Evolutionary conservation across 2,329 filamentous ascomycete species (phyloP).

Genomic region (Fusarium sp.): DNA sequence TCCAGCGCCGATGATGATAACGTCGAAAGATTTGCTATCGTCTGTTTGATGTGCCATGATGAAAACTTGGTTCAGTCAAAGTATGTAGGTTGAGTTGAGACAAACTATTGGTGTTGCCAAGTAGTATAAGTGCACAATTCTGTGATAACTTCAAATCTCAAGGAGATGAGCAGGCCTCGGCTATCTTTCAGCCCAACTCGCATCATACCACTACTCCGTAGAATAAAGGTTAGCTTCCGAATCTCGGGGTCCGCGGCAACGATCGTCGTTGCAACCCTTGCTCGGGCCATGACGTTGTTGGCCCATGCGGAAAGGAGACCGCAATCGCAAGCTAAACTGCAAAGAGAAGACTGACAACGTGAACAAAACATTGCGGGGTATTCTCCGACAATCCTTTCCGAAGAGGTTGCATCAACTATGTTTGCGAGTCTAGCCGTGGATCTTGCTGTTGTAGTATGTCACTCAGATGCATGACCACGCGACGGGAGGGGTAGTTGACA

Average conservation of each 20-base stretch:
- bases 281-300: slow-evolving; percentile 3
- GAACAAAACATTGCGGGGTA: slow-evolving; percentile 22
- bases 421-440: not conserved
- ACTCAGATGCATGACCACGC: slow-evolving; percentile 11
- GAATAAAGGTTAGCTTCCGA: not conserved
- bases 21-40: slow-evolving; percentile 52
- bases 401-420: not conserved
- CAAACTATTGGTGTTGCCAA: not conserved
- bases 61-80: no score
- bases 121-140: not conserved
- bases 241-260: not conserved
- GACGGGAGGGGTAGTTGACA: slow-evolving; percentile 9
- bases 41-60: slow-evolving; percentile 20
- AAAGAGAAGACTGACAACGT: not conserved
- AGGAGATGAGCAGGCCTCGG: not conserved
- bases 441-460: not conserved
- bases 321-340: slow-evolving; percentile 36
- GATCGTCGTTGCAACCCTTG: not conserved
- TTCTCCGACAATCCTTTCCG: not conserved
- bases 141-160: not conserved
- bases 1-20: slow-evolving; percentile 77
- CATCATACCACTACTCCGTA: not conserved
- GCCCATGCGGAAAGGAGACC: not conserved
- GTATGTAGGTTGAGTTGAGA: not conserved
- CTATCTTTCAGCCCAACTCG: not conserved